Conservation (phyloP, 1,284 basidiomycete genomes). For the Rhodotorula sp. region DNA sequence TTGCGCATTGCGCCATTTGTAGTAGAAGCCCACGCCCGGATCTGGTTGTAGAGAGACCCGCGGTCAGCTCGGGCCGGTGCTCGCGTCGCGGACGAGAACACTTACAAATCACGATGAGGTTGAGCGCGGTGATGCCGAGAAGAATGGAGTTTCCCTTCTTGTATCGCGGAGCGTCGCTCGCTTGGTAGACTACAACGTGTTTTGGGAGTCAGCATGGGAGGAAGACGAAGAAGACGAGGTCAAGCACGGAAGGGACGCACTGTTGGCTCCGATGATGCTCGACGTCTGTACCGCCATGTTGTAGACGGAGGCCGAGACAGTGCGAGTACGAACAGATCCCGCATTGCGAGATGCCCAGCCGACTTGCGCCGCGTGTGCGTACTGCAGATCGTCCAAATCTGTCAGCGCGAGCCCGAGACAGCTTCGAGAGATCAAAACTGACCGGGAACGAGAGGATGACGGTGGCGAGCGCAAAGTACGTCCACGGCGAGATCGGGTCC, state of each 20-base stretch:
- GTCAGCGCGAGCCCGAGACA: not conserved
- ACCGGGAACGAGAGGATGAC: constrained; percentile 1
- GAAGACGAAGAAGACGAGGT: no score
- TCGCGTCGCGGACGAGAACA: not conserved
- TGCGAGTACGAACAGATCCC: constrained; percentile 34
- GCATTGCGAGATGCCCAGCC: constrained; percentile 29
- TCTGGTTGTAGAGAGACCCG: not conserved
- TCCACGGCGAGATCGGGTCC: constrained; percentile 21
- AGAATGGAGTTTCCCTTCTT: constrained; percentile 28
- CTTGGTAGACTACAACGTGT: constrained; percentile 17
- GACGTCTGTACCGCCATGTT: constrained; percentile 20
- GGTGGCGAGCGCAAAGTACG: constrained; percentile 28
- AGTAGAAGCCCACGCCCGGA: constrained; percentile 38
- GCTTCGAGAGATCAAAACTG: not conserved
- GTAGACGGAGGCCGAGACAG: constrained; percentile 34
- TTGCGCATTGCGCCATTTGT: constrained; percentile 33
- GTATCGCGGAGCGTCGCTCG: constrained; percentile 28
- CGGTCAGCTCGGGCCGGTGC: no score
- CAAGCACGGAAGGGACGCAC: not conserved
- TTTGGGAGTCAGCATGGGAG: no score
- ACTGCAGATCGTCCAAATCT: not conserved
- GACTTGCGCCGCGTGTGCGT: constrained; percentile 38
- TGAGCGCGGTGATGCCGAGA: constrained; percentile 33
- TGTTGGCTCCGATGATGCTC: constrained; percentile 30
- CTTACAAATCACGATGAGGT: constrained; percentile 28